Percentiles rank a stretch among this genome's conserved stretches.
Evolutionary conservation across 495 filamentous ascomycete species (phyloP).

Genomic region (Penicillium parvum): DNA sequence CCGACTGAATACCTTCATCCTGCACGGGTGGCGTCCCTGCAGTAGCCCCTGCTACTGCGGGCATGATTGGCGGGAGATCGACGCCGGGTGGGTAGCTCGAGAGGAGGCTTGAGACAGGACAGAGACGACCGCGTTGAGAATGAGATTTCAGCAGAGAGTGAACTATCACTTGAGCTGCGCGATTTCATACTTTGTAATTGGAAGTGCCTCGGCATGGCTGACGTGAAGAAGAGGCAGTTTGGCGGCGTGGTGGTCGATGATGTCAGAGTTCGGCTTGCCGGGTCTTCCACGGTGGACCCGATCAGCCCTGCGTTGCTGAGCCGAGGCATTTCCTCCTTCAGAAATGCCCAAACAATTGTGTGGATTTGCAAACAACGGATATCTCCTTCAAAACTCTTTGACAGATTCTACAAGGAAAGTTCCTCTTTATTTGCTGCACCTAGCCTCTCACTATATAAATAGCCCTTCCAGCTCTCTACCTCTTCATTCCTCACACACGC

Average conservation of each 20-base stretch:
- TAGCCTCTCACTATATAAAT: too few species aligned
- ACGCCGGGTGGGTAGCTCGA: background rate
- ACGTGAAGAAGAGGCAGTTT: background rate
- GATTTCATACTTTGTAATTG: background rate
- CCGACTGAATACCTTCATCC: constrained; percentile 5
- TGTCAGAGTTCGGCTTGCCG: constrained; percentile 11
- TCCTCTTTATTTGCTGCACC: too few species aligned
- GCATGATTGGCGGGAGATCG: constrained; percentile 20
- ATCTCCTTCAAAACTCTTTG: too few species aligned
- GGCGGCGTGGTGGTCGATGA: constrained; percentile 6
- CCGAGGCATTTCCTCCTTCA: too few species aligned
- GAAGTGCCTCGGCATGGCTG: background rate
- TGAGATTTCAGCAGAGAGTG: too few species aligned
- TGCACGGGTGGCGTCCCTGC: background rate
- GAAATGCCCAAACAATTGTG: too few species aligned
- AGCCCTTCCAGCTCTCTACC: too few species aligned
- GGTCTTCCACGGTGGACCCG: background rate
- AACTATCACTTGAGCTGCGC: too few species aligned
- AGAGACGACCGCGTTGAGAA: background rate
- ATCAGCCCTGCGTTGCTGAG: too few species aligned
- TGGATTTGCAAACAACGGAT: too few species aligned
- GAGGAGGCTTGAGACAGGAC: background rate
- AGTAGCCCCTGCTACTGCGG: constrained; percentile 6
- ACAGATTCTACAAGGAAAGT: too few species aligned
- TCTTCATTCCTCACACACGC: too few species aligned